These are phyloP conservation scores for Plenodomus tracheiphilus DNA, from an alignment of 2,329 filamentous ascomycete species.

Conservation along the genomic window DNA sequence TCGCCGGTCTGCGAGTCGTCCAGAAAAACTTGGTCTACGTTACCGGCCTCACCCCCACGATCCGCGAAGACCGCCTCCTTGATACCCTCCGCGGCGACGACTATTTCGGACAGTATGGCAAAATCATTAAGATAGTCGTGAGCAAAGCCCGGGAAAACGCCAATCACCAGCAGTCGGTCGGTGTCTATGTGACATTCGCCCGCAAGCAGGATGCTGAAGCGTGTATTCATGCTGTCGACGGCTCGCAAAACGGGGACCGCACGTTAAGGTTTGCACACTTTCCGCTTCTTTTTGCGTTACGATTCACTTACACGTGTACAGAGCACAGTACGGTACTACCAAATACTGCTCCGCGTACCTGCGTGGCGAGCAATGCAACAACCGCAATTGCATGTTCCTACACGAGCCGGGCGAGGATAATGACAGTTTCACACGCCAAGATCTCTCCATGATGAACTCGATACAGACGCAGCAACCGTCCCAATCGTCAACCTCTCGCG, in stretches of 20 bases:
- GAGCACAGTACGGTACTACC: conserved; percentile 82
- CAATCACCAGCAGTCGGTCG: conserved; percentile 77
- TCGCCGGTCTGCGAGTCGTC: conserved; percentile 91
- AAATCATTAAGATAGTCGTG: conserved; percentile 98
- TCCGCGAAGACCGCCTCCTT: conserved; percentile 88
- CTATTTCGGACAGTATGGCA: conserved; percentile 98
- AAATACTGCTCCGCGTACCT: conserved; percentile 99
- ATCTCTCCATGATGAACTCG: conserved; percentile 92
- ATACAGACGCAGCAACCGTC: conserved; percentile 76
- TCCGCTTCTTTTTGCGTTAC: neutral
- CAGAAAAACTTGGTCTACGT: conserved; percentile 99
- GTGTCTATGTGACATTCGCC: conserved; percentile 98
- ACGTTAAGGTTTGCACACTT: conserved; percentile 66
- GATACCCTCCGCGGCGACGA: conserved; percentile 87
- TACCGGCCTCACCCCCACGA: conserved; percentile 87
- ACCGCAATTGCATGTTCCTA: conserved; percentile 96
- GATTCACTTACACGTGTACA: conserved; percentile 34
- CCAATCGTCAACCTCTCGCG: conserved; percentile 55
- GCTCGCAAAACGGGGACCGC: conserved; percentile 86
- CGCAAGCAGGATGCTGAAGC: conserved; percentile 85
- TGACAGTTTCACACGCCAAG: conserved; percentile 92
- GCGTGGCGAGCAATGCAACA: conserved; percentile 90
- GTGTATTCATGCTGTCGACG: conserved; percentile 91
- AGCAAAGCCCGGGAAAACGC: conserved; percentile 85
- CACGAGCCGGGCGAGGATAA: conserved; percentile 98